phyloP scores from a whole-genome alignment of 1,284 basidiomycete species.

The Trichosporon sp. region DNA sequence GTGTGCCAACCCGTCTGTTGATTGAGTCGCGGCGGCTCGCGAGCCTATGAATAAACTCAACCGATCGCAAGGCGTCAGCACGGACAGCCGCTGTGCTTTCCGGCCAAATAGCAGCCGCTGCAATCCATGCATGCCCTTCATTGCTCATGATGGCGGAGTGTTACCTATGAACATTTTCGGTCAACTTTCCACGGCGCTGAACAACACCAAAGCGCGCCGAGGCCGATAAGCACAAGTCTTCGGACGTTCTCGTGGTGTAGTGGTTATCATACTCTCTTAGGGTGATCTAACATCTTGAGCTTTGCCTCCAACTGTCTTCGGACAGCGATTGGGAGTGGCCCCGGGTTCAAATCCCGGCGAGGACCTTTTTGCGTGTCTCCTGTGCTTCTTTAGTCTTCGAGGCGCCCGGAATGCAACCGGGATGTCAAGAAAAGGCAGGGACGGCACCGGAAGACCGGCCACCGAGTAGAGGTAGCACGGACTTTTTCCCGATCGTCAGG shows the following conservation, averaged over 20 bases:
- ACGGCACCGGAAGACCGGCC: too few relatives aligned
- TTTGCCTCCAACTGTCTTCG: constrained; percentile 1
- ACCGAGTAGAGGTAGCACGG: neutral
- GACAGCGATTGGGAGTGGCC: neutral
- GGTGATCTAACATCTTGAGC: constrained; percentile 3
- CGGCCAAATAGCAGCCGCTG: too few relatives aligned
- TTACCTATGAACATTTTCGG: too few relatives aligned
- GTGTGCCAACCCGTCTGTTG: too few relatives aligned
- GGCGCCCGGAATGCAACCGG: neutral
- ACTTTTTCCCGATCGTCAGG: neutral
- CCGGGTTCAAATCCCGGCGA: constrained; percentile 4
- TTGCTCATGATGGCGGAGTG: too few relatives aligned
- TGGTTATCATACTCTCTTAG: constrained; percentile 5
- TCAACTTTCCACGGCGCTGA: too few relatives aligned
- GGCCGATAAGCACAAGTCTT: neutral
- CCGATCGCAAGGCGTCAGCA: too few relatives aligned
- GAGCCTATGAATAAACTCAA: too few relatives aligned
- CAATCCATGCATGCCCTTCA: too few relatives aligned
- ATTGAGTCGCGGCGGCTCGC: too few relatives aligned
- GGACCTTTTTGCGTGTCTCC: neutral
- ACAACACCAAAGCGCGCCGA: too few relatives aligned
- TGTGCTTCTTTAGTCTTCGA: neutral
- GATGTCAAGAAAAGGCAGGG: neutral
- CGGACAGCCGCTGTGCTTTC: too few relatives aligned
- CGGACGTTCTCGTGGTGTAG: constrained; percentile 3